A percentile compares a stretch with the other conserved stretches of the same genome.
These are phyloP conservation scores for Halophytophthora batemanensis DNA, from an alignment of 352 stramenopile species.

Conservation along the genomic window DNA sequence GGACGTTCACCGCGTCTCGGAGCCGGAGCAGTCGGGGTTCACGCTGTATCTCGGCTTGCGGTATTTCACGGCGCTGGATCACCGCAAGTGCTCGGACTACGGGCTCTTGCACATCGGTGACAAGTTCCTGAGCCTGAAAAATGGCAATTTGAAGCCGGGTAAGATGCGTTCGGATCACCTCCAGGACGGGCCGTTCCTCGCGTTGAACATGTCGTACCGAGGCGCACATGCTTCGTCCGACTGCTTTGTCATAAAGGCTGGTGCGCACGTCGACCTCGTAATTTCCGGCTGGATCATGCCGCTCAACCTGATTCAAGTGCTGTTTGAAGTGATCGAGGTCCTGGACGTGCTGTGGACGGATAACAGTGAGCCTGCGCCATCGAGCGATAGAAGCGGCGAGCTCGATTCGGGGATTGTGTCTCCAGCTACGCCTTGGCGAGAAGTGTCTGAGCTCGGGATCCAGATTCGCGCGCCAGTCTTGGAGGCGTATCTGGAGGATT, in stretches of 20 bases:
- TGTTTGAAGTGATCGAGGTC: slow-evolving; percentile 75
- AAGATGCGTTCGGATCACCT: slow-evolving; percentile 70
- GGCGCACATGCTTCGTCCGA: slow-evolving; percentile 30
- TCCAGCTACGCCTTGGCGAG: slow-evolving; percentile 36
- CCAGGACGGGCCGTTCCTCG: slow-evolving; percentile 51
- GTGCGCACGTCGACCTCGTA: slow-evolving; percentile 58
- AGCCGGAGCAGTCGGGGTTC: slow-evolving; percentile 59
- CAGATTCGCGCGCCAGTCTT: slow-evolving; percentile 79
- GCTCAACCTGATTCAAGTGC: slow-evolving; percentile 60
- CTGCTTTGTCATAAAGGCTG: slow-evolving; percentile 64
- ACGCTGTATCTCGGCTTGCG: slow-evolving; percentile 54
- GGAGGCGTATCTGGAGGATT: slow-evolving; percentile 85
- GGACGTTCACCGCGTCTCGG: slow-evolving; percentile 67
- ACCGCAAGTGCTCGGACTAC: slow-evolving; percentile 70
- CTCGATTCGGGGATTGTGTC: slow-evolving; percentile 12
- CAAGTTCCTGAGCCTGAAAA: slow-evolving; percentile 80
- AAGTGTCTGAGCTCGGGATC: slow-evolving; percentile 63
- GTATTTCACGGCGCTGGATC: slow-evolving; percentile 60
- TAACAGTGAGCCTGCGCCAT: slow-evolving; percentile 6
- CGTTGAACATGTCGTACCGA: slow-evolving; percentile 63
- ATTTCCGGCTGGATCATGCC: slow-evolving; percentile 80
- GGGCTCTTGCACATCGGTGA: slow-evolving; percentile 79
- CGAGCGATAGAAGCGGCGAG: slow-evolving; percentile 12
- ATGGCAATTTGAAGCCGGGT: slow-evolving; percentile 61
- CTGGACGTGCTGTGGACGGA: slow-evolving; percentile 65